phyloP scores from a whole-genome alignment of 768 basidiomycete genomes.

The Erythrobasidium yunnanense region DNA sequence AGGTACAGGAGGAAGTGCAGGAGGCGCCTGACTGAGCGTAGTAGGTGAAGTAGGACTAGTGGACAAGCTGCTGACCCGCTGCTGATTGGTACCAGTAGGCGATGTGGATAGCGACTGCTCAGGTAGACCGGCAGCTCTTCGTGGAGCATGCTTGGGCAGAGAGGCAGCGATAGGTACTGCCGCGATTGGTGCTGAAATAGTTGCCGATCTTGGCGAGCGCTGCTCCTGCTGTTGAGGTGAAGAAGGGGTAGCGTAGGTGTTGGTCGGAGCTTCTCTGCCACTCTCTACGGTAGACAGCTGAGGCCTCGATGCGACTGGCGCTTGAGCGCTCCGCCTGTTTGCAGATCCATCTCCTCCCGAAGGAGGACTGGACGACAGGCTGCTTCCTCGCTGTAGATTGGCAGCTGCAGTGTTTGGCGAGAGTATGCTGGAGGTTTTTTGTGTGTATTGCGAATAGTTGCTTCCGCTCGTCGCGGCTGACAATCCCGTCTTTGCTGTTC shows the following conservation, averaged over 20 bases:
- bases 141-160: background rate
- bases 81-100: background rate
- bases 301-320: too few relatives aligned
- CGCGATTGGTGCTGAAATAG: background rate
- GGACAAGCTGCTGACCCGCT: background rate
- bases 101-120: background rate
- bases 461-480: background rate
- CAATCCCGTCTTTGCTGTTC: background rate
- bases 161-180: background rate
- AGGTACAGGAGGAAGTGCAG: background rate
- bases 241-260: too few relatives aligned
- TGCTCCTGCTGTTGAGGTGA: background rate
- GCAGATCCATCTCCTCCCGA: too few relatives aligned
- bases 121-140: background rate
- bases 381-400: too few relatives aligned
- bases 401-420: too few relatives aligned
- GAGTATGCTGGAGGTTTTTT: too few relatives aligned
- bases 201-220: background rate
- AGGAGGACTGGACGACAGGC: too few relatives aligned
- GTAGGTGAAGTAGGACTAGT: background rate
- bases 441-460: too few relatives aligned
- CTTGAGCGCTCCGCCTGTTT: too few relatives aligned
- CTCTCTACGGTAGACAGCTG: too few relatives aligned
- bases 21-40: background rate
- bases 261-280: too few relatives aligned